phyloP scores from a whole-genome alignment of 2,329 filamentous ascomycete genomes.

The Catunica adiposa region DNA sequence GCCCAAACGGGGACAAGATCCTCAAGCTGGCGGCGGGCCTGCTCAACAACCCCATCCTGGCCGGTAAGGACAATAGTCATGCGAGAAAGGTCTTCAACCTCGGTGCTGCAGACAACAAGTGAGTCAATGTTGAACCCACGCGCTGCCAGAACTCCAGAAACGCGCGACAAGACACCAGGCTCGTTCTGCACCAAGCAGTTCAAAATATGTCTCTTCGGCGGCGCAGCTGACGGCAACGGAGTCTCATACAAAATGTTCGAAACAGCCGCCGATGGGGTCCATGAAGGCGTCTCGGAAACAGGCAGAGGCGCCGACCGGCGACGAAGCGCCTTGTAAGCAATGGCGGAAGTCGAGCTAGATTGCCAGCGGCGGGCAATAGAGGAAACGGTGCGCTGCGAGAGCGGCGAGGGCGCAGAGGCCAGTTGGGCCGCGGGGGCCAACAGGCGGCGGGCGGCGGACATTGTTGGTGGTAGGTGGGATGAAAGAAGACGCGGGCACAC shows the following conservation, averaged over 20 bases:
- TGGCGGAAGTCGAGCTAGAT: conserved; percentile 70
- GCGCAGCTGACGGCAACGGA: conserved; percentile 62
- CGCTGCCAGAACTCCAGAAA: conserved; percentile 89
- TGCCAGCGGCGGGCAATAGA: conserved; percentile 17
- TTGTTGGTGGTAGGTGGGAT: conserved; percentile 16
- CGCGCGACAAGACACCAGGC: conserved; percentile 87
- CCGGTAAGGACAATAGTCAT: conserved; percentile 98
- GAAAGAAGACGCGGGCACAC: not conserved
- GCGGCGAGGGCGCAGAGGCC: conserved; percentile 17
- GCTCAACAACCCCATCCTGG: conserved; percentile 93
- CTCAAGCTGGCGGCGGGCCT: conserved; percentile 86
- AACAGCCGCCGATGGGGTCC: conserved; percentile 86
- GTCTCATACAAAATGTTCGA: conserved; percentile 99
- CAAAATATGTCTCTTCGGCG: conserved; percentile 86
- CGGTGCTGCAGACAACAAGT: conserved; percentile 91
- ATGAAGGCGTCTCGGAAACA: conserved; percentile 56
- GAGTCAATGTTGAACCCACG: conserved; percentile 99
- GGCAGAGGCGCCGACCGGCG: conserved; percentile 76
- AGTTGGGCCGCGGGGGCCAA: conserved; percentile 26
- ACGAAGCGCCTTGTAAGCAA: conserved; percentile 94
- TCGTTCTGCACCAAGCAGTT: conserved; percentile 99
- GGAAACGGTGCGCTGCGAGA: conserved; percentile 17
- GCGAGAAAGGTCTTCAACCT: conserved; percentile 87
- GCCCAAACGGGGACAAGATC: conserved; percentile 97
- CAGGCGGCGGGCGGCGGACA: conserved; percentile 29